Evolutionary conservation across 2,329 filamentous ascomycete species (phyloP).

Genomic region (Trichocomaceae sp.): DNA sequence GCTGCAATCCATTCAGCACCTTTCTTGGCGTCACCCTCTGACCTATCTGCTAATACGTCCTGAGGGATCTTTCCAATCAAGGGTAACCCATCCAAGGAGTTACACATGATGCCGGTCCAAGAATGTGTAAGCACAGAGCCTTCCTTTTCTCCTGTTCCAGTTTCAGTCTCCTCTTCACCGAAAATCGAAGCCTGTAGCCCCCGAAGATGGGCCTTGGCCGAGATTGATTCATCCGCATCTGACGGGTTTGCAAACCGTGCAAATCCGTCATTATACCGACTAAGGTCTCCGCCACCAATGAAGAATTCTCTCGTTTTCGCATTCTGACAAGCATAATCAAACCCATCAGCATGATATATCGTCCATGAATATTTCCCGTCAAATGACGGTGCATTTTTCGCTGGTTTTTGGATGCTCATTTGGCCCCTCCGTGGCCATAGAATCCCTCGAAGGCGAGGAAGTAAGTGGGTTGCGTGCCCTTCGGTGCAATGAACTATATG

Average conservation of each 20-base stretch:
- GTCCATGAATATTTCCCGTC: background rate
- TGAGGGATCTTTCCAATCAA: slow-evolving; percentile 20
- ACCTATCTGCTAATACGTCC: background rate
- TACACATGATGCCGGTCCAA: too few species aligned
- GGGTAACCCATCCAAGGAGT: slow-evolving; percentile 13
- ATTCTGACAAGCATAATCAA: slow-evolving; percentile 18
- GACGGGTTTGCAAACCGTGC: background rate
- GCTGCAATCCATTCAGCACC: slow-evolving; percentile 26
- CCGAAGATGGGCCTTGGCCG: background rate
- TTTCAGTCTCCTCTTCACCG: slow-evolving; percentile 9
- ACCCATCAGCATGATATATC: slow-evolving; percentile 6
- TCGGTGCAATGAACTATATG: background rate
- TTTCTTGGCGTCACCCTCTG: slow-evolving; percentile 14
- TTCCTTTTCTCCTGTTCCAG: slow-evolving; percentile 4
- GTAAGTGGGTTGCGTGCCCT: background rate
- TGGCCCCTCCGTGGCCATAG: background rate
- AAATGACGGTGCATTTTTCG: background rate
- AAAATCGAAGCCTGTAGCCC: background rate
- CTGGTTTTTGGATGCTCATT: background rate
- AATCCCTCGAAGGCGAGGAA: background rate
- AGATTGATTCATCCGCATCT: slow-evolving; percentile 11
- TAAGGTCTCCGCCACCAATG: slow-evolving; percentile 15
- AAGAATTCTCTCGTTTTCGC: slow-evolving; percentile 16
- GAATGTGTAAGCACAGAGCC: too few species aligned
- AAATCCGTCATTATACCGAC: background rate